Percentiles rank a stretch among this genome's conserved stretches.
These are phyloP conservation scores for Pyrus betulifolia DNA, from an alignment of 306 rosid species.

Conservation along the genomic window DNA sequence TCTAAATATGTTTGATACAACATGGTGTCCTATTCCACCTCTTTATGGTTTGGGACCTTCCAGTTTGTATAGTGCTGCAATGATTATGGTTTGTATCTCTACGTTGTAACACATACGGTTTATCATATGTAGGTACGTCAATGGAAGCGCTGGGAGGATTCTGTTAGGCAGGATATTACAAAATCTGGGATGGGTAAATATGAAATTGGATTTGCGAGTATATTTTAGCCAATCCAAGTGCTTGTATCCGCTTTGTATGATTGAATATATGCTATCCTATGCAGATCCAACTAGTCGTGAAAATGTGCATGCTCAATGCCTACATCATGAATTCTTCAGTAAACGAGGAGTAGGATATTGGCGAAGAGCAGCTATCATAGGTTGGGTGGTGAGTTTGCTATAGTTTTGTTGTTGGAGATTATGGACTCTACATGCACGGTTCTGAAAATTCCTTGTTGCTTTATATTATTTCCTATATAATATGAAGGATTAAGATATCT, in stretches of 20 bases:
- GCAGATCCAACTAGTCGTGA: not conserved
- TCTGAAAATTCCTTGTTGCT: not conserved
- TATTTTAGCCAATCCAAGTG: not conserved
- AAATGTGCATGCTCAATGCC: not conserved
- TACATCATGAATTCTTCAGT: constrained; percentile 26
- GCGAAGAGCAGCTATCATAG: constrained; percentile 59
- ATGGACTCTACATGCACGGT: not conserved
- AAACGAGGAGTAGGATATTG: constrained; percentile 45
- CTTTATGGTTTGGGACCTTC: not conserved
- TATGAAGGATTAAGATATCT: too few species aligned
- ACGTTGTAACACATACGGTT: not conserved
- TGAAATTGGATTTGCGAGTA: constrained; percentile 15
- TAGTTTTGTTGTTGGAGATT: not conserved
- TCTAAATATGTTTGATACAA: not conserved
- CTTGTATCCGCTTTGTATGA: not conserved
- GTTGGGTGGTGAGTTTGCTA: constrained; percentile 58
- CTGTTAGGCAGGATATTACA: not conserved
- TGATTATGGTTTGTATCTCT: not conserved
- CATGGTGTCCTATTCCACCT: not conserved
- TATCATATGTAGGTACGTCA: constrained; percentile 38
- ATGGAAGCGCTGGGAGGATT: constrained; percentile 74
- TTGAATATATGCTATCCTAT: not conserved
- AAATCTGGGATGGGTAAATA: constrained; percentile 16
- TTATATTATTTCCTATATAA: not conserved
- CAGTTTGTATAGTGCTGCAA: too few species aligned